Conservation (phyloP, 2,329 filamentous ascomycete species). For the Sporothrix curviconia region DNA sequence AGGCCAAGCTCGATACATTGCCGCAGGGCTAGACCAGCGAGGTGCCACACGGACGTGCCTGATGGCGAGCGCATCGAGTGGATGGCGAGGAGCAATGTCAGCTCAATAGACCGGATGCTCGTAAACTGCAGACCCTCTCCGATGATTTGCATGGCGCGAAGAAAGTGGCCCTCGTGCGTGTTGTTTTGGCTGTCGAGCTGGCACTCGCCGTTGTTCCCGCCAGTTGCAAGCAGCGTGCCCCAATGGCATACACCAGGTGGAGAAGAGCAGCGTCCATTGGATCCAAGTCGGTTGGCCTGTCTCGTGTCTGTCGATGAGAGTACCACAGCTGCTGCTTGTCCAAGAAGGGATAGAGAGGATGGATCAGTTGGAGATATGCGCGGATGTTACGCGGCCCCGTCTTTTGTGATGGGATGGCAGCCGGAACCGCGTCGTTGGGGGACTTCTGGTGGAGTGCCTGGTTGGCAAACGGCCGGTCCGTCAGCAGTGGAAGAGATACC, state of each 20-base stretch:
- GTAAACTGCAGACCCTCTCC: constrained; percentile 12
- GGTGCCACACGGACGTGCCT: constrained; percentile 14
- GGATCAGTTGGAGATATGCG: constrained; percentile 13
- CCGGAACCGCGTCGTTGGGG: not conserved
- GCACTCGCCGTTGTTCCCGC: not conserved
- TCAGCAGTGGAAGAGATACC: constrained; percentile 11
- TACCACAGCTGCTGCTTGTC: not conserved
- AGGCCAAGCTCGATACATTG: constrained; percentile 13
- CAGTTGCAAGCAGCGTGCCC: constrained; percentile 10
- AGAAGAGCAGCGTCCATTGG: constrained; percentile 2
- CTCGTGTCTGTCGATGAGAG: too few species aligned
- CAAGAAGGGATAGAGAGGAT: constrained; percentile 14
- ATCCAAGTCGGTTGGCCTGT: not conserved
- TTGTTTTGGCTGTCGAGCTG: too few species aligned
- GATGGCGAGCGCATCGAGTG: constrained; percentile 15
- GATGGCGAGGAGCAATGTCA: constrained; percentile 13
- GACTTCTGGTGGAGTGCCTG: constrained; percentile 3
- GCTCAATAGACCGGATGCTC: constrained; percentile 12
- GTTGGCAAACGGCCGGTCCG: constrained; percentile 15
- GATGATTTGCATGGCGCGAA: constrained; percentile 13
- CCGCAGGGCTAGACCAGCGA: constrained; percentile 7
- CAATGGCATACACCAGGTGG: constrained; percentile 15
- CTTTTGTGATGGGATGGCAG: not conserved
- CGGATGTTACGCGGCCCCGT: constrained; percentile 9
- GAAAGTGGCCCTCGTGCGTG: constrained; percentile 14